Base-by-base conservation (phyloP, 192 early-diverging fungal genomes). In the Blastocladiella britannica region DNA sequence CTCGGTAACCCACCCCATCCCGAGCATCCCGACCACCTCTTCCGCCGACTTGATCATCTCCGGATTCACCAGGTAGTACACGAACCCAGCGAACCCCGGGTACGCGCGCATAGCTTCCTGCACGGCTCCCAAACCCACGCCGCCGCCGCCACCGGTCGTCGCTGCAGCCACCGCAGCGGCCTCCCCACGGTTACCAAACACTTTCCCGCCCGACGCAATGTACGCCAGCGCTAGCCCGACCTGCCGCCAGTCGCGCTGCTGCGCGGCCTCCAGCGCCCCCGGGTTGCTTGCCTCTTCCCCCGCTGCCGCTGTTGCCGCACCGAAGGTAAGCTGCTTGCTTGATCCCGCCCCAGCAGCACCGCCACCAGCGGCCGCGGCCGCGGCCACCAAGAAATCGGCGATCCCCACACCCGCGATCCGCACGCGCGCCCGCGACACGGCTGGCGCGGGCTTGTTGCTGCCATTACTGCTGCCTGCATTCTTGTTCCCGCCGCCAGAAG, bases 211-310 rank as follows among this genome's bases (percentile, higher is more conserved):
- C 15, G 82, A 66, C 2, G 83, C 79, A 43, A 84, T 82, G 65
- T 84, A 87, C 12, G 86, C 82, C 4, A 91, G 72, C 3, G 81
- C 71, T 28, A 88, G 80, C 20, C 88, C 88, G 60, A 91, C 84
- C 47, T 83, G 70, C 53, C 88, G 64, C 28, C 88, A 69, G 58
- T 91, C 88, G 37, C 90, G 85, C 73, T 91, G 88, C 73, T 91
- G 63, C 31, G 37, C 37, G 25, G n/a, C 7, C 27, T 9, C 55
- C 3, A 23, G 37, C 0, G 37, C 37, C 37, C 15, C 37, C 15
- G 15, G 15, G 37, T 47, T 47, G 6, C 37, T 9, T 12, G 37
- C 37, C 37, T n/a, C n/a, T n/a, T n/a, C n/a, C n/a, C n/a, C n/a
- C n/a, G n/a, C n/a, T n/a, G n/a, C n/a, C n/a, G n/a, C n/a, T n/a